Evolutionary conservation across 1,139 yeast genomes (phyloP).

Genomic region (Saccharomyces pastorianus): DNA sequence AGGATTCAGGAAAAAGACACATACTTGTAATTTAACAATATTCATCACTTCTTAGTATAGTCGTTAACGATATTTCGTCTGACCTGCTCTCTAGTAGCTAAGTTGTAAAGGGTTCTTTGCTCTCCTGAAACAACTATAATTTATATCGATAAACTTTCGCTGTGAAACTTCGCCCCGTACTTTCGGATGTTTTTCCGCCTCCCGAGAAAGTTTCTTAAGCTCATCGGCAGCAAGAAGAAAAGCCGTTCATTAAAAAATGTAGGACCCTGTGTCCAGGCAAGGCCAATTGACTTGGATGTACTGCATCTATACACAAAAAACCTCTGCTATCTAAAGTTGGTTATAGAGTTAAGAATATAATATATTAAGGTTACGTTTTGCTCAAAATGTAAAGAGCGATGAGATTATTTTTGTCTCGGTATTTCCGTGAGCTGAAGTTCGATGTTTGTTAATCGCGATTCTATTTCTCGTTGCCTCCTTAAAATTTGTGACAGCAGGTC

Average conservation of each 20-base stretch:
- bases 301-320: background rate
- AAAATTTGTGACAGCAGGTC: background rate
- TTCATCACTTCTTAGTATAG: conserved; percentile 64
- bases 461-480: background rate
- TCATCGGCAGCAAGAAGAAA: background rate
- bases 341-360: background rate
- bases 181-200: background rate
- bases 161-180: conserved; percentile 2
- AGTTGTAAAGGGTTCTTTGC: conserved; percentile 35
- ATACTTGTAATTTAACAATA: conserved; percentile 41
- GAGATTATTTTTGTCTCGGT: background rate
- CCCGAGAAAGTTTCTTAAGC: background rate
- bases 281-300: background rate
- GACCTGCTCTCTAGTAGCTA: conserved; percentile 61
- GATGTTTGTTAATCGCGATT: background rate
- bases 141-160: conserved; percentile 29
- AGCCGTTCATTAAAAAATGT: background rate
- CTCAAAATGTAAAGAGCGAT: background rate
- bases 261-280: background rate
- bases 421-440: background rate
- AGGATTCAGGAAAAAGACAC: background rate
- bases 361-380: background rate
- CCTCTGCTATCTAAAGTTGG: background rate
- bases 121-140: conserved; percentile 37
- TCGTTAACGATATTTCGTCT: conserved; percentile 81